Base-by-base conservation (phyloP, 1,139 yeast genomes). In the Scheffersomyces titani region DNA sequence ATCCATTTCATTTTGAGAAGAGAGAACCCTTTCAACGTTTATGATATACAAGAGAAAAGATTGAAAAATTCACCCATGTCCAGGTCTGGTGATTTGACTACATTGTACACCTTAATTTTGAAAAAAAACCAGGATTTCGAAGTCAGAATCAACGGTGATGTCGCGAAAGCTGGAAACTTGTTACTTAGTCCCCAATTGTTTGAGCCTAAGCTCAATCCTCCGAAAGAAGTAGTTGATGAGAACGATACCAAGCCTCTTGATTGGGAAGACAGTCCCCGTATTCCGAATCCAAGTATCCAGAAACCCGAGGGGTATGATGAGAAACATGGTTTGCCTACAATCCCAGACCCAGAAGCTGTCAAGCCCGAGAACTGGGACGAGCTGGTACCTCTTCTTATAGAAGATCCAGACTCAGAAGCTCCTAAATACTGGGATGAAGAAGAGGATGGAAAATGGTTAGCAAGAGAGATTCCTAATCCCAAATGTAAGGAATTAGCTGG, bases 241-340 rank as follows among this genome's bases (percentile, higher is more conserved):
- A 65, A 73, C 6, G 96, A 88, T 61, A 54, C 53, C 19, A 88
- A 89, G 74, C 98, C 98, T 3, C 82, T 67, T 0, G 88, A 87
- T 67, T 92, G 97, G 97, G 94, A 86, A 59, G 97, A 90, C 51
- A 59, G 72, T 16, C 78, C 76, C 58, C 71, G 67, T 52, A 89
- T 92, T 56, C 83, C 86, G 22, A 97, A 92, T 71, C 92, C 92
- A 19, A 76, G 76, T 4, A 75, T 83, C 22, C 72, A 64, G 45
- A 90, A 90, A 71, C 97, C 97, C 3, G 89, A 75, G 2, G 94
- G 89, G 69, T 92, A 96, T 88, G 96, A 91, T 65, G 90, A 85
- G 68, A 69, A 62, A 46, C 79, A 78, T 62, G 90, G 83, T 18
- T 85, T 87, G 44, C 71, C 75, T 59, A 70, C 73, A 64, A 87